These are phyloP conservation scores for Sideroxylon spinosum DNA, from an alignment of 179 eudicot genomes.

Conservation along the genomic window DNA sequence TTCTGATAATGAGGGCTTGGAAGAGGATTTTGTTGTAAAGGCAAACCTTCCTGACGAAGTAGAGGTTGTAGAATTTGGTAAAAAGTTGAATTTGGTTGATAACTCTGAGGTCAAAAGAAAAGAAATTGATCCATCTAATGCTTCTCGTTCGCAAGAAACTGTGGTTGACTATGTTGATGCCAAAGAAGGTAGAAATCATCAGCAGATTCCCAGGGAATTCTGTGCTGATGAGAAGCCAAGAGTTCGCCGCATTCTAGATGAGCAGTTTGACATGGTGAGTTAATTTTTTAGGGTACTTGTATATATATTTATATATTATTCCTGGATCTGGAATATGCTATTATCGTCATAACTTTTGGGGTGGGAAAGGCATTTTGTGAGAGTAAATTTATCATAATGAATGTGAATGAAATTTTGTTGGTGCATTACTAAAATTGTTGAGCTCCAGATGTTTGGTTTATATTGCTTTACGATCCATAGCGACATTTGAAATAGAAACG, in stretches of 20 bases:
- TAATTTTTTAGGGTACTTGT: background rate
- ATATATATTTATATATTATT: too few species aligned
- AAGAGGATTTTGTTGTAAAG: slow-evolving; percentile 77
- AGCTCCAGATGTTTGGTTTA: too few species aligned
- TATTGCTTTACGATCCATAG: too few species aligned
- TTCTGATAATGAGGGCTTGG: slow-evolving; percentile 83
- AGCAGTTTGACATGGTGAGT: slow-evolving; percentile 85
- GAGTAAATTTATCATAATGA: too few species aligned
- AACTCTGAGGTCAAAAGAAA: slow-evolving; percentile 17
- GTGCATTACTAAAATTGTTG: too few species aligned
- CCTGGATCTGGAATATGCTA: too few species aligned
- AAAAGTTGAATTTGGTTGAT: slow-evolving; percentile 24
- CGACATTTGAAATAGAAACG: too few species aligned
- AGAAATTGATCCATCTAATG: slow-evolving; percentile 16
- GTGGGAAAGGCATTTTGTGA: too few species aligned
- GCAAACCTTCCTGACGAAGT: slow-evolving; percentile 62
- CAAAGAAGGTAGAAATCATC: background rate
- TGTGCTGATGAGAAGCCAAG: slow-evolving; percentile 42
- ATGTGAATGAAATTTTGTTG: too few species aligned
- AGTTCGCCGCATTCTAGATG: slow-evolving; percentile 61
- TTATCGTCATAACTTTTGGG: too few species aligned
- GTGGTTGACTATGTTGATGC: background rate
- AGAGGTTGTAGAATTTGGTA: slow-evolving; percentile 30
- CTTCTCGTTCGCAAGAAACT: slow-evolving; percentile 18
- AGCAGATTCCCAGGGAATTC: slow-evolving; percentile 8